These are phyloP conservation scores for Dactylellina parvicollis DNA, from an alignment of 2,329 filamentous ascomycete genomes.

Conservation along the genomic window DNA sequence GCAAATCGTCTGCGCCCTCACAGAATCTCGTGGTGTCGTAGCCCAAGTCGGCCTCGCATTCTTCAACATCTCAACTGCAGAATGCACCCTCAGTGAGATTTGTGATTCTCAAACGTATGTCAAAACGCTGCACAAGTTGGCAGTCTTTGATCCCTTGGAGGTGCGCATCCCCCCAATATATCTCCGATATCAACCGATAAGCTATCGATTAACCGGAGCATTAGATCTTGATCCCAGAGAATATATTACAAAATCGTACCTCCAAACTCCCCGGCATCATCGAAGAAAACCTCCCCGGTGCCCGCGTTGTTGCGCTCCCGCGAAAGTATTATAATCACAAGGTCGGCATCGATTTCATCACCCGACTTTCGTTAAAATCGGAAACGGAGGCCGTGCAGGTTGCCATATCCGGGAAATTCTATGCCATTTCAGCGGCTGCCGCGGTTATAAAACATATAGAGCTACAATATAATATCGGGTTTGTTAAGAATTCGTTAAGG, in stretches of 20 bases:
- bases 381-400: conserved; percentile 76
- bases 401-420: conserved; percentile 57
- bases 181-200: background rate
- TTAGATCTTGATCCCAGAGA: conserved; percentile 76
- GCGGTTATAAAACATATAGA: conserved; percentile 77
- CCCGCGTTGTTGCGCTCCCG: conserved; percentile 73
- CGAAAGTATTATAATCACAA: conserved; percentile 85
- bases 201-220: background rate
- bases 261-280: conserved; percentile 67
- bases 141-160: conserved; percentile 78
- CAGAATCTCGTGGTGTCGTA: conserved; percentile 85
- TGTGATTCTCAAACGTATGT: conserved; percentile 93
- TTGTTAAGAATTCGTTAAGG: conserved; percentile 80
- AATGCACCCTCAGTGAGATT: conserved; percentile 80
- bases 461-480: conserved; percentile 72
- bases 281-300: conserved; percentile 74
- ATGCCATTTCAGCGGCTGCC: conserved; percentile 57
- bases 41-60: conserved; percentile 87
- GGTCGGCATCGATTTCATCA: conserved; percentile 78
- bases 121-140: conserved; percentile 85
- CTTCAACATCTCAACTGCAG: conserved; percentile 81
- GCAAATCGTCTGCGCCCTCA: conserved; percentile 85
- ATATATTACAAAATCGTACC: background rate
- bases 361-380: conserved; percentile 79
- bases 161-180: conserved; percentile 17